Conservation (phyloP, 768 basidiomycete genomes). For the Termitomyces bulborhizus region DNA sequence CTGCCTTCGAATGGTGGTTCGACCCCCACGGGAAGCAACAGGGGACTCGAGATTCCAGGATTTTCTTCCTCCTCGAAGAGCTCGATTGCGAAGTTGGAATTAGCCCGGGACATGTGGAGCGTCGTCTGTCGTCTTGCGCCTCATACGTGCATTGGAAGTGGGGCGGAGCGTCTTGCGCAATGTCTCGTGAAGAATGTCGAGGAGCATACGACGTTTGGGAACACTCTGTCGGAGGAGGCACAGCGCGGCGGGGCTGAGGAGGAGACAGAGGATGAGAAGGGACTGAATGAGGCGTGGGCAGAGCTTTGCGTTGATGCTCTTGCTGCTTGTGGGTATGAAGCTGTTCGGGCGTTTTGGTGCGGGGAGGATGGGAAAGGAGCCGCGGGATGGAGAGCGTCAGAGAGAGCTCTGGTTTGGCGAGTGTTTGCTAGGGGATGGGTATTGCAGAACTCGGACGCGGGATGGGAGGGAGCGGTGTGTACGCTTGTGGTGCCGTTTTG, state of each 20-base stretch:
- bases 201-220: conserved; percentile 31
- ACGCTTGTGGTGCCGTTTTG: conserved; percentile 57
- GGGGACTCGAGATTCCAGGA: conserved; percentile 8
- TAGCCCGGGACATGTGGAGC: conserved; percentile 56
- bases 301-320: conserved; percentile 51
- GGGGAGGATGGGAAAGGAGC: conserved; percentile 5
- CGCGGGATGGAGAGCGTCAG: conserved; percentile 32
- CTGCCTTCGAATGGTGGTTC: conserved; percentile 3
- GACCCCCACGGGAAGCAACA: conserved; percentile 6
- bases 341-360: conserved; percentile 51
- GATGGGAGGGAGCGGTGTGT: conserved; percentile 49
- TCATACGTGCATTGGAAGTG: conserved; percentile 29
- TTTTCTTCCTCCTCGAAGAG: conserved; percentile 4
- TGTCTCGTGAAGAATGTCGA: conserved; percentile 44
- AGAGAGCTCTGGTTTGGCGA: conserved; percentile 51
- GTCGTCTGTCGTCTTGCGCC: conserved; percentile 38
- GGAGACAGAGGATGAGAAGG: conserved; percentile 21
- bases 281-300: conserved; percentile 53
- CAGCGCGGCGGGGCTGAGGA: neutral
- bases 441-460: conserved; percentile 28
- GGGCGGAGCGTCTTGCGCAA: conserved; percentile 40
- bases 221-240: neutral
- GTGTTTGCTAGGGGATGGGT: conserved; percentile 53
- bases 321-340: conserved; percentile 37
- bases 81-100: conserved; percentile 41